Evolutionary conservation across 1,139 yeast genomes (phyloP).

Genomic region (Lodderomyces elongisporus): DNA sequence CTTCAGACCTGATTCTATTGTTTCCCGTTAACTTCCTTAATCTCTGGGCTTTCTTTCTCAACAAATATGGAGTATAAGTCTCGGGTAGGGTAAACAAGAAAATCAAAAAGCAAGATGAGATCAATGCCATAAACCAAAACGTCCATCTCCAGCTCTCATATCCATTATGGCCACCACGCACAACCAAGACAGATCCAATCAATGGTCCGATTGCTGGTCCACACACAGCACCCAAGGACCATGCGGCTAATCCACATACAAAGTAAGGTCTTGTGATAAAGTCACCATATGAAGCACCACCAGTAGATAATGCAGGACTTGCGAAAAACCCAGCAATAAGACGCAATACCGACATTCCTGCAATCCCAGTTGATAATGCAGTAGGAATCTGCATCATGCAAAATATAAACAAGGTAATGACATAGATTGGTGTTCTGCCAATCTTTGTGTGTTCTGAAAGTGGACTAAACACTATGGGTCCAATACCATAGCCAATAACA

Average conservation of each 20-base stretch:
- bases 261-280: conserved; percentile 20
- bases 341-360: conserved; percentile 27
- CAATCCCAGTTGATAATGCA: conserved; percentile 27
- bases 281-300: conserved; percentile 33
- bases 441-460: conserved; percentile 44
- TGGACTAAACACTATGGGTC: conserved; percentile 53
- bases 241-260: conserved; percentile 24
- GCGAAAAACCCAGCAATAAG: conserved; percentile 33
- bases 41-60: conserved; percentile 43
- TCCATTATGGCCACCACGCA: conserved; percentile 12
- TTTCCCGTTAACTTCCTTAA: conserved; percentile 43
- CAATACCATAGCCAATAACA: conserved; percentile 54
- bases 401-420: conserved; percentile 24
- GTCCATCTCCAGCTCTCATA: conserved; percentile 37
- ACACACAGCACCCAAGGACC: conserved; percentile 29
- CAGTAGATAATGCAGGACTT: conserved; percentile 33
- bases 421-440: conserved; percentile 47
- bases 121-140: conserved; percentile 39
- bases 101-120: conserved; percentile 29
- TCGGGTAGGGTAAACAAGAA: conserved; percentile 44
- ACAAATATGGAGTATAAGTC: conserved; percentile 41
- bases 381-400: conserved; percentile 31
- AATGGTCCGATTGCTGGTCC: conserved; percentile 34
- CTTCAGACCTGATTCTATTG: conserved; percentile 31
- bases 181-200: conserved; percentile 24